These are phyloP conservation scores for Penicillium sclerotiorum DNA, from an alignment of 2,329 filamentous ascomycete genomes.

Conservation along the genomic window DNA sequence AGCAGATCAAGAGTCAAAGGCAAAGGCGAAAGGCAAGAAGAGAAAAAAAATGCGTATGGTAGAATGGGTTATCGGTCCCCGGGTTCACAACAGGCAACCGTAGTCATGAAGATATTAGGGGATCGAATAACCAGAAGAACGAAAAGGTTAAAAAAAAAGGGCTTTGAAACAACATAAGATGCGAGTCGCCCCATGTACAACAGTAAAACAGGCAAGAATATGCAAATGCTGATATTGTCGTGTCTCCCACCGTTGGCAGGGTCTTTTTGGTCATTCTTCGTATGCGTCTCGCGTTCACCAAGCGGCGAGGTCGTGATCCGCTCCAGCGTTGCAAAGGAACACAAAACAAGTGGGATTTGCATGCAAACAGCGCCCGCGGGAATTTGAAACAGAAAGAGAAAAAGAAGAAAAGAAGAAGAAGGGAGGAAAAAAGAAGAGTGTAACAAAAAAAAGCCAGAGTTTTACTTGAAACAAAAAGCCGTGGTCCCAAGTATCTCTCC, in stretches of 20 bases:
- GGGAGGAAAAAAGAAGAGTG: conserved; percentile 21
- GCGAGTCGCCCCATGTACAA: conserved; percentile 39
- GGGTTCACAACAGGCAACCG: conserved; percentile 13
- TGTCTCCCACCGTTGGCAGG: conserved; percentile 35
- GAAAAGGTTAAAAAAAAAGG: conserved; percentile 11
- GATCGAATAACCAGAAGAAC: conserved; percentile 2
- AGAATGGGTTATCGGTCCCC: conserved; percentile 8
- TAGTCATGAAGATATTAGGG: conserved; percentile 10
- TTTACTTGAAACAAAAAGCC: conserved; percentile 12
- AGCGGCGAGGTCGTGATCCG: conserved; percentile 30
- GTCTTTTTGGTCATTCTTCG: conserved; percentile 40
- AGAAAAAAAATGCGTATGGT: conserved; percentile 18
- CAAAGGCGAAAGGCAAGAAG: conserved; percentile 15
- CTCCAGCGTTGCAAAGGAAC: conserved; percentile 24
- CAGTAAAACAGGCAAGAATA: conserved; percentile 33
- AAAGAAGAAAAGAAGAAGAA: conserved; percentile 27
- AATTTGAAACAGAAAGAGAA: conserved; percentile 18
- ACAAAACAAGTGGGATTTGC: conserved; percentile 29
- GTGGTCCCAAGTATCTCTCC: not conserved
- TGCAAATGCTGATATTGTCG: conserved; percentile 44
- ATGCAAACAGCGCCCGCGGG: conserved; percentile 28
- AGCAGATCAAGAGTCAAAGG: conserved; percentile 14
- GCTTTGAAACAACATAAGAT: conserved; percentile 32
- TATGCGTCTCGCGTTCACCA: conserved; percentile 34
- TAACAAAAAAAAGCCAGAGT: conserved; percentile 16